Evolutionary conservation across 2,329 filamentous ascomycete species (phyloP), one percentile per base, ranked within the genome.

Genomic region (Pyricularia pennisetigena): DNA sequence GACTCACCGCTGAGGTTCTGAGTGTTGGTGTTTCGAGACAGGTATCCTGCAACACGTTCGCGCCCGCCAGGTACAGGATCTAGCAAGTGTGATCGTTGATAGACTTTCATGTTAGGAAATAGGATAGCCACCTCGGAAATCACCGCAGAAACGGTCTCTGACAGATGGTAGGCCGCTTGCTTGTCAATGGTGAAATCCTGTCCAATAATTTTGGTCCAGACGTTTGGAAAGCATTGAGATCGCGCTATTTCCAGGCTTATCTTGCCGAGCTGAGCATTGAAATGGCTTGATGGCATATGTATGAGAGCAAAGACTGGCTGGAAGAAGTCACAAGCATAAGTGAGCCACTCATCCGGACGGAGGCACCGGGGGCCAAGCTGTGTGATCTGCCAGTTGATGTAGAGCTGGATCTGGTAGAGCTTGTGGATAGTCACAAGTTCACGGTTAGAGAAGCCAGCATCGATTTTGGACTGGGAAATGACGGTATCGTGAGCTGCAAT

Each of bases 311-410:
- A 67, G 28, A 35, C 49, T 23, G 66, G 66, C 49, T 14, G 26
- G 49, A 67, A 62, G n/a, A 61, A 67, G 54, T 67, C 54, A 29
- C 35, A 67, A 10, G 65, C 35, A 28, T 66, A 66, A 2, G 24
- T 29, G 32, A 66, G 20, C 65, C 65, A 57, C 32, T 57, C 65
- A 12, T 54, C 28, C 32, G 65, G n/a, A 20, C 49, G 65, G 7
- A 54, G 49, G 24, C 35, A 26, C 23, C 49, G 24, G 26, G 32
- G 23, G 41, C 65, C 65, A 29, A 66, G 49, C 32, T 28, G 26
- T 7, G 10, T 26, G 14, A 12, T 10, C 65, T 66, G 65, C 65
- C 65, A 66, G 35, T 57, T 66, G 1, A 66, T 24, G 26, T 29
- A 66, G 32, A 66, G 65, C 65, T 54, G 35, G 24, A 59, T 26